Evolutionary conservation across 1,139 yeast species (phyloP).

Genomic region (Torulaspora globosa): DNA sequence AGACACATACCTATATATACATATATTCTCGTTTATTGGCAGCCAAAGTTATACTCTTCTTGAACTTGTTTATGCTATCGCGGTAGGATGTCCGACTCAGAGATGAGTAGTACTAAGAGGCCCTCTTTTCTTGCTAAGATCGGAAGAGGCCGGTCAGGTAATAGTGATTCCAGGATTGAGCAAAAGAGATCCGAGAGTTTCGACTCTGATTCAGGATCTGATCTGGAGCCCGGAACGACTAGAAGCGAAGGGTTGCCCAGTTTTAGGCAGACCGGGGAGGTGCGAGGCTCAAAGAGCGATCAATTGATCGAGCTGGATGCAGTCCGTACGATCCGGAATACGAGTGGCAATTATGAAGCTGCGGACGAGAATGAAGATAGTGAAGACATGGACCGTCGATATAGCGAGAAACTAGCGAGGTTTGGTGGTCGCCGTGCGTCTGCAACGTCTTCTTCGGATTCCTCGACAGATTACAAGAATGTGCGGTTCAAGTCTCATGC

Average conservation of each 20-base stretch:
- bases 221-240: slow-evolving; percentile 1
- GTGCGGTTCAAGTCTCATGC: slow-evolving; percentile 15
- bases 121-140: slow-evolving; percentile 6
- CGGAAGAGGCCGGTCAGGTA: slow-evolving; percentile 5
- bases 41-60: background rate
- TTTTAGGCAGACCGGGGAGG: slow-evolving; percentile 6
- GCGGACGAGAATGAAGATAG: slow-evolving; percentile 18
- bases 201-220: slow-evolving; percentile 13
- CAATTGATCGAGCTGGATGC: slow-evolving; percentile 24
- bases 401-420: slow-evolving; percentile 7
- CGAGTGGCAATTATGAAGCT: slow-evolving; percentile 20
- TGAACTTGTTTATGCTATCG: background rate
- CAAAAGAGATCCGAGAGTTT: background rate
- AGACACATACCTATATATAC: background rate
- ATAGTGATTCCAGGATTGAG: background rate
- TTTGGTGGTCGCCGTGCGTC: slow-evolving; percentile 8
- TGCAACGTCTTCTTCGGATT: slow-evolving; percentile 7
- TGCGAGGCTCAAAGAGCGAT: slow-evolving; percentile 7
- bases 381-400: slow-evolving; percentile 16
- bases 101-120: slow-evolving; percentile 3
- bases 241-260: slow-evolving; percentile 7
- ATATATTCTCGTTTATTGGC: background rate
- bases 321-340: slow-evolving; percentile 20
- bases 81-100: slow-evolving; percentile 4
- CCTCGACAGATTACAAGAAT: slow-evolving; percentile 12